Conservation (phyloP, 2,329 filamentous ascomycete genomes). For the Pseudocercospora crystallina region DNA sequence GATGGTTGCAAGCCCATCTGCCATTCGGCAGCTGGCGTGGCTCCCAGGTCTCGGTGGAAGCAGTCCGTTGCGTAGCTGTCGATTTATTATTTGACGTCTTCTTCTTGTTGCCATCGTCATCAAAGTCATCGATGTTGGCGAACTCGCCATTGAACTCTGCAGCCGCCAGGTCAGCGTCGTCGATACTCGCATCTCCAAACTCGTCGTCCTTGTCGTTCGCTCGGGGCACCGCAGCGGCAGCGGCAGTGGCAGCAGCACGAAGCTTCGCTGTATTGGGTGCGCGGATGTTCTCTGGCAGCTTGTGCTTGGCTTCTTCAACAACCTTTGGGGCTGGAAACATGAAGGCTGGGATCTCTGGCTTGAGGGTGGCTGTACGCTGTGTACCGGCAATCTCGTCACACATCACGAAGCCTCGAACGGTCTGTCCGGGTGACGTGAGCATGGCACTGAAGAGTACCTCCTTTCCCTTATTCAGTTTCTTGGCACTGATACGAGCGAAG, state of each 20-base stretch:
- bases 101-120: constrained; percentile 24
- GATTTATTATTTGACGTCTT: constrained; percentile 13
- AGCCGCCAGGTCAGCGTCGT: constrained; percentile 54
- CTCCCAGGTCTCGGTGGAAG: constrained; percentile 28
- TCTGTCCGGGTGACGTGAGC: constrained; percentile 55
- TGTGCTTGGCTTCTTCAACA: constrained; percentile 14
- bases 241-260: constrained; percentile 16
- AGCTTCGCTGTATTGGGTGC: constrained; percentile 29
- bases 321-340: constrained; percentile 41
- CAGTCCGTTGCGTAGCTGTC: constrained; percentile 3
- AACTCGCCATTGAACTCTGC: constrained; percentile 45
- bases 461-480: constrained; percentile 62
- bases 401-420: constrained; percentile 68
- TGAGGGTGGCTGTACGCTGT: constrained; percentile 53
- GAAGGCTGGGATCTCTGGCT: constrained; percentile 48
- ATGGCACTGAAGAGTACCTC: constrained; percentile 61
- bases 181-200: constrained; percentile 54
- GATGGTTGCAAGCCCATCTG: constrained; percentile 72
- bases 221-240: neutral
- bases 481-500: constrained; percentile 64
- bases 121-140: constrained; percentile 54
- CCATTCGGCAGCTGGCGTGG: constrained; percentile 64
- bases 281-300: constrained; percentile 9
- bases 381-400: constrained; percentile 79
- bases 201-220: constrained; percentile 40